Evolutionary conservation across 1,139 yeast genomes (phyloP).

Genomic region (Yamadazyma sp.): DNA sequence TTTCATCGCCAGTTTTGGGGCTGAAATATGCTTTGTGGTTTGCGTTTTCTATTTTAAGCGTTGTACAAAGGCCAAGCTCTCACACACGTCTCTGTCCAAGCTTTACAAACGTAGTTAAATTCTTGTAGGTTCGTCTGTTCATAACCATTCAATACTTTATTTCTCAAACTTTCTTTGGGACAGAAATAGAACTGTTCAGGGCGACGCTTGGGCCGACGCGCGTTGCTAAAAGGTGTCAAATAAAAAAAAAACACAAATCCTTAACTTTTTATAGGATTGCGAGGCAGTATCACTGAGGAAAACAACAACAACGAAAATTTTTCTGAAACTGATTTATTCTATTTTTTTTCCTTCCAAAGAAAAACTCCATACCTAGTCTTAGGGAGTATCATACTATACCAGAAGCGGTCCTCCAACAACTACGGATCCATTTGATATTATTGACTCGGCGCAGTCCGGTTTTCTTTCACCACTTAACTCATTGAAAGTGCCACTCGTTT

Average conservation of each 20-base stretch:
- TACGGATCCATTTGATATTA: background rate
- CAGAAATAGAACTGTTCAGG: background rate
- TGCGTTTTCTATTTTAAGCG: no score
- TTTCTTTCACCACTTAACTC: background rate
- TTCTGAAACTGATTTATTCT: slow-evolving; percentile 2
- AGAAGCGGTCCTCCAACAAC: background rate
- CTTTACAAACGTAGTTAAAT: background rate
- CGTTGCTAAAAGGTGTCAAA: background rate
- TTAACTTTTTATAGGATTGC: background rate
- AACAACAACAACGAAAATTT: slow-evolving; percentile 6
- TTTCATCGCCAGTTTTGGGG: no score
- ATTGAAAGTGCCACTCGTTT: background rate
- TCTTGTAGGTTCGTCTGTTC: background rate
- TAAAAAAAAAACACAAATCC: background rate
- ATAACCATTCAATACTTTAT: no score
- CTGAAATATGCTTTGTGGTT: no score
- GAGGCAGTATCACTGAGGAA: slow-evolving; percentile 9
- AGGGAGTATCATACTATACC: background rate
- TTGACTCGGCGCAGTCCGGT: background rate
- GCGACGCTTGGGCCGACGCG: no score
- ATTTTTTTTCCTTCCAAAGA: background rate
- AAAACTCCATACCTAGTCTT: background rate
- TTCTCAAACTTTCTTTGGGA: no score
- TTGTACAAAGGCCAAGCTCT: no score
- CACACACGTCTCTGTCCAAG: no score